phyloP scores from a whole-genome alignment of 2,329 filamentous ascomycete genomes.

The Colletotrichum liaoningense region DNA sequence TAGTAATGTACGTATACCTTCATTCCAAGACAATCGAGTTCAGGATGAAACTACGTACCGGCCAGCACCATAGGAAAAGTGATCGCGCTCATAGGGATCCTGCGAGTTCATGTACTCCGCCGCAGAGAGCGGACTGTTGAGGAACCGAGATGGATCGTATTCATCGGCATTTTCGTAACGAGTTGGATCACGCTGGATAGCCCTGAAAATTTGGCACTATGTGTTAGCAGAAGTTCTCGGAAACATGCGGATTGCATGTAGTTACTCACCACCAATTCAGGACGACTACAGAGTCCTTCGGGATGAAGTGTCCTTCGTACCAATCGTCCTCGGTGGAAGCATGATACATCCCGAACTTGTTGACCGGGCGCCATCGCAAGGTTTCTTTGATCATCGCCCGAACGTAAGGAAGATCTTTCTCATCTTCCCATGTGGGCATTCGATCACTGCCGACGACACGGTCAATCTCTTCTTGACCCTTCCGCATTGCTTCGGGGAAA shows the following conservation, averaged over 20 bases:
- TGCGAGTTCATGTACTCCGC: no score
- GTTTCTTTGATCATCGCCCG: slow-evolving; percentile 66
- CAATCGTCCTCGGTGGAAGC: slow-evolving; percentile 41
- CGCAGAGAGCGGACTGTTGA: no score
- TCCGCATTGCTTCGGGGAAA: slow-evolving; percentile 56
- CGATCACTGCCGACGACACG: slow-evolving; percentile 58
- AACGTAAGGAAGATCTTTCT: slow-evolving; percentile 61
- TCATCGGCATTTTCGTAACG: no score
- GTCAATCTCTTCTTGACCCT: slow-evolving; percentile 64
- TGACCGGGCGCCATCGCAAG: slow-evolving; percentile 65
- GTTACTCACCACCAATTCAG: not conserved
- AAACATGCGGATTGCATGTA: no score
- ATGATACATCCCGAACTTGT: slow-evolving; percentile 54
- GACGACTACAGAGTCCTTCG: not conserved
- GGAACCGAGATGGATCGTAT: not conserved
- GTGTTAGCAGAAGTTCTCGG: no score
- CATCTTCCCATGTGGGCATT: slow-evolving; percentile 61
- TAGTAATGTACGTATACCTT: no score
- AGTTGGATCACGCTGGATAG: no score
- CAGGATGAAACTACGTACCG: no score
- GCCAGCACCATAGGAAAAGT: no score
- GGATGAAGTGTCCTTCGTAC: slow-evolving; percentile 21
- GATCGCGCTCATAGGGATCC: no score
- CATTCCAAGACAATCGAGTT: no score
- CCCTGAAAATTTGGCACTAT: no score